These are phyloP conservation scores for Beauveria medogensis DNA, from an alignment of 2,329 filamentous ascomycete species.

Conservation along the genomic window DNA sequence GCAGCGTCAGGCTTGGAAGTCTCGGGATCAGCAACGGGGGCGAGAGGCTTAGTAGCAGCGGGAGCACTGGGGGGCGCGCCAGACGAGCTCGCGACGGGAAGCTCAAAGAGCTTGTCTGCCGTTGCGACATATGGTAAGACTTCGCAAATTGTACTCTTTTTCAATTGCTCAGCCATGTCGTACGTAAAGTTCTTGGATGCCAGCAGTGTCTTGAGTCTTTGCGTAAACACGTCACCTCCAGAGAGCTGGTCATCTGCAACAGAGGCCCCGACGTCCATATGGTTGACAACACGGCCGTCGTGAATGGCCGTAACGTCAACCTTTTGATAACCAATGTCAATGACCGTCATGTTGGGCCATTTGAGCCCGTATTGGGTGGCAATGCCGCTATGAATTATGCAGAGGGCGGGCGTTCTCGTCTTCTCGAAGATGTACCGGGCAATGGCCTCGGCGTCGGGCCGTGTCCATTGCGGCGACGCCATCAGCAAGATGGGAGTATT, in stretches of 20 bases:
- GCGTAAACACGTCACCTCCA: conserved; percentile 83
- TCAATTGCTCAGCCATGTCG: conserved; percentile 64
- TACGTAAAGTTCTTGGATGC: conserved; percentile 48
- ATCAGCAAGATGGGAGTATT: conserved; percentile 93
- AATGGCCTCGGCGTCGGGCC: conserved; percentile 77
- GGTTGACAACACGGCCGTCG: conserved; percentile 69
- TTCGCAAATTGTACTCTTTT: conserved; percentile 59
- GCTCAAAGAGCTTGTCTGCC: conserved; percentile 38
- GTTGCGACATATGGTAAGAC: conserved; percentile 50
- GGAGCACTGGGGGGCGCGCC: conserved; percentile 22
- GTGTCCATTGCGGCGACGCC: conserved; percentile 82
- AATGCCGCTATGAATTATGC: conserved; percentile 79
- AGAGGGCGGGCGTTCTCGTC: conserved; percentile 88
- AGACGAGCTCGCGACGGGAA: conserved; percentile 29
- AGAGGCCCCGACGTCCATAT: conserved; percentile 51
- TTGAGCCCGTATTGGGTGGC: conserved; percentile 80
- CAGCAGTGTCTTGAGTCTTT: conserved; percentile 60
- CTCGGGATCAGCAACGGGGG: conserved; percentile 15
- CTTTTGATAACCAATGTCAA: conserved; percentile 89
- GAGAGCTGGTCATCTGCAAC: conserved; percentile 49
- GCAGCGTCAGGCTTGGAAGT: neutral
- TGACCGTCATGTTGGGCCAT: conserved; percentile 68
- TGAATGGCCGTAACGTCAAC: conserved; percentile 86
- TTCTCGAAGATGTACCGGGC: conserved; percentile 96
- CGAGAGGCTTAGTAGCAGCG: conserved; percentile 6